Evolutionary conservation across 2,329 filamentous ascomycete species (phyloP), one percentile per base, ranked within the genome.

Genomic region (Massarina eburnea): DNA sequence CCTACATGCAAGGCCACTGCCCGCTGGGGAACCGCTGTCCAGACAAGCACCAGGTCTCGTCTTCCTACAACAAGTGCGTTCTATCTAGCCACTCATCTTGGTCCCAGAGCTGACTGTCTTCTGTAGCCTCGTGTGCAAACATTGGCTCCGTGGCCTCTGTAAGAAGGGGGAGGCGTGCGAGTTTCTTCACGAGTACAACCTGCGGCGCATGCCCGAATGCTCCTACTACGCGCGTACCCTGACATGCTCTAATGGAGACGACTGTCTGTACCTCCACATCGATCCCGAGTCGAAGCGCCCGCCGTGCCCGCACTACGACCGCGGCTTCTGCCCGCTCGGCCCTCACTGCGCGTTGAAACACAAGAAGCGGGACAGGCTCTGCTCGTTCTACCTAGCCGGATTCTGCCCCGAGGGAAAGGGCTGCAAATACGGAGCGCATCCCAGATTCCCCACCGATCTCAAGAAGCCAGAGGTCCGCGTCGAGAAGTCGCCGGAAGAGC

Each of bases 131-230:
- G 92, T 99, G 50, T 99, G 94, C 83, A 99, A 99, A 76, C 94
- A 97, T 79, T 97, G 94, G 85, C 84, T 97, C 64, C 89, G 95
- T 55, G 92, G 91, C 0, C 83, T 99, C 17, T 99, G 94, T 79
- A 99, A 99, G 70, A 97, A 97, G 74, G 94, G 92, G 62, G 87
- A 96, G 66, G 83, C 85, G 58, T 99, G 94, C 83, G 94, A 99
- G 76, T 99, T 97, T 64, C 79, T 97, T 39, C 94, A 99, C 79
- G 94, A 97, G 74, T 99, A 96, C 78, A 97, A 99, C 74, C 81
- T 99, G 58, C 85, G 94, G 54, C 91, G 94, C 72, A 97, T 97
- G 90, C 91, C 94, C 52, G 94, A 97, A 75, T 99, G 94, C 75
- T 95, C 95, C 66, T 95, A 96, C 73, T 97, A 92, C 73, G 85